Evolutionary conservation across 331 rosid species (phyloP).

Genomic region (Saraca asoca): DNA sequence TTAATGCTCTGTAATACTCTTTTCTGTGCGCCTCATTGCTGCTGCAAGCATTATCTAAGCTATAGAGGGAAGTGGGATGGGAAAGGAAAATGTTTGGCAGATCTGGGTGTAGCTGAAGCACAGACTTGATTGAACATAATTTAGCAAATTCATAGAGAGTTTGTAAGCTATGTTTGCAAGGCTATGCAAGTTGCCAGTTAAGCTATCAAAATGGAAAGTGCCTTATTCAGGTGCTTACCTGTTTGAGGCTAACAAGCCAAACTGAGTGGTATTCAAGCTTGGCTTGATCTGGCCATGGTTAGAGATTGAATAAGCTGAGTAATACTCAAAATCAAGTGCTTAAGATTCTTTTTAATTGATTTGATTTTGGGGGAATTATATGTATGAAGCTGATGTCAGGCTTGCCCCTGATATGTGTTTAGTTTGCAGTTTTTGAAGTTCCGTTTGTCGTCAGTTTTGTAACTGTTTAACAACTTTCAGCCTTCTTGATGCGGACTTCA

Average conservation of each 20-base stretch:
- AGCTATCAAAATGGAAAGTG: conserved; percentile 19
- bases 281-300: conserved; percentile 33
- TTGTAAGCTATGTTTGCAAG: neutral
- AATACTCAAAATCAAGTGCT: no score
- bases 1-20: conserved; percentile 3
- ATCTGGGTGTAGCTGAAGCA: conserved; percentile 8
- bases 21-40: neutral
- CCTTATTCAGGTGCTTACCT: conserved; percentile 42
- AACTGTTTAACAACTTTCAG: neutral
- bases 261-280: conserved; percentile 34
- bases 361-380: no score
- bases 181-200: conserved; percentile 26
- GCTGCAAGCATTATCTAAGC: conserved; percentile 3
- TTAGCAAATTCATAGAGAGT: conserved; percentile 6
- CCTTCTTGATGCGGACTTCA: neutral
- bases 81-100: conserved; percentile 6
- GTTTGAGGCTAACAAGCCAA: conserved; percentile 43
- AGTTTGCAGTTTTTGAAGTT: neutral
- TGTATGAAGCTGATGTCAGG: neutral
- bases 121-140: conserved; percentile 14
- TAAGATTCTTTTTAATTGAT: no score
- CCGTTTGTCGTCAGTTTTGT: neutral
- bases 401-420: neutral
- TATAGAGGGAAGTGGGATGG: neutral
- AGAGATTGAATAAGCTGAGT: neutral